A percentile compares a stretch with the other conserved stretches of the same genome.
Evolutionary conservation across 139 green algal genomes (phyloP).

Genomic region (Eudorina sp.): DNA sequence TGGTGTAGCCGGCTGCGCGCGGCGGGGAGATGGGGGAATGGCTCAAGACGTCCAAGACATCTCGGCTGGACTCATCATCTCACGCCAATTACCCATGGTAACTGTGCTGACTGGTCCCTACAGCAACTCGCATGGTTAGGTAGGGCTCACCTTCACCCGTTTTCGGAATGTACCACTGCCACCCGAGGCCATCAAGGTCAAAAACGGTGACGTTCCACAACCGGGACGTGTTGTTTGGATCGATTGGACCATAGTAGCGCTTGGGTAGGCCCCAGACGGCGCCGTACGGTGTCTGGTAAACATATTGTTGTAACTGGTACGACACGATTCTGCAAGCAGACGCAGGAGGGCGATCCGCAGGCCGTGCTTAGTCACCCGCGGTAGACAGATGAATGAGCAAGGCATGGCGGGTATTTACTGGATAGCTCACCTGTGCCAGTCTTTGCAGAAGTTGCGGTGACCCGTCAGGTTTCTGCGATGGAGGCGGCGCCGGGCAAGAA

Average conservation of each 20-base stretch:
- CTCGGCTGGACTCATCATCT: no score
- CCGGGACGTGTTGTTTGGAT: not conserved
- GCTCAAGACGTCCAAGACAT: not conserved
- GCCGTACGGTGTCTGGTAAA: no score
- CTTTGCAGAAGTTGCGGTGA: conserved; percentile 52
- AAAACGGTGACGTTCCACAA: not conserved
- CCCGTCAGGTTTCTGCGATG: conserved; percentile 45
- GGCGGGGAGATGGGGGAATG: not conserved
- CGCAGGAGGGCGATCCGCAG: no score
- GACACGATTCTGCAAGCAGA: not conserved
- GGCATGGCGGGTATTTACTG: no score
- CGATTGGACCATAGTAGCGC: not conserved
- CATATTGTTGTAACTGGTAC: not conserved
- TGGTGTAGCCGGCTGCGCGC: not conserved
- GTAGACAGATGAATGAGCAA: no score
- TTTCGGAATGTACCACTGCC: not conserved
- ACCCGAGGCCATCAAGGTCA: not conserved
- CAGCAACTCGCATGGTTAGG: no score
- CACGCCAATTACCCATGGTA: not conserved
- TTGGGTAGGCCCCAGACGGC: no score
- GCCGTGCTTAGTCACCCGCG: no score
- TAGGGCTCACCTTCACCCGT: not conserved
- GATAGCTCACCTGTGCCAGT: conserved; percentile 48
- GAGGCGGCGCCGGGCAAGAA: no score
- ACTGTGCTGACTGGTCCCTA: no score